Base-by-base conservation (phyloP, 2,329 filamentous ascomycete genomes). In the Pseudogymnoascus pannorum region DNA sequence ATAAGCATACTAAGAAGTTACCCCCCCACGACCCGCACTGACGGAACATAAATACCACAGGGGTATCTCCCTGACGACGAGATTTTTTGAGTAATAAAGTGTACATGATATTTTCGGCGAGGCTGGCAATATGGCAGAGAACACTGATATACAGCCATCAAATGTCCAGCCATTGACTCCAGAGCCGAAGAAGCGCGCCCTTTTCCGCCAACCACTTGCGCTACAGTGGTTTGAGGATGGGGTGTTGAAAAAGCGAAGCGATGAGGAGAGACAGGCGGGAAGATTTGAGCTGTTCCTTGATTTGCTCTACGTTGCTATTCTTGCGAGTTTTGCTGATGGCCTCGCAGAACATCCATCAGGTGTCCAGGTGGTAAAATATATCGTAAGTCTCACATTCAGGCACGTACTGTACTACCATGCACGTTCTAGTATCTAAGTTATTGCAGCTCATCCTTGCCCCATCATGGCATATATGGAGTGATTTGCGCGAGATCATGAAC, bases 211-310 rank as follows among this genome's bases (percentile, higher is more conserved):
- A 42, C 63, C 63, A 3, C 63, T 64, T 35, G 63, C 63, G n/a
- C 51, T 64, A 33, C 63, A 64, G 36, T 64, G 63, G 63, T 64
- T 61, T 60, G 44, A 64, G 20, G 57, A 61, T 57, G 63, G 63
- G 5, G 33, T 62, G 36, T 31, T 64, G 59, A 59, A 58, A 7
- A 63, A 64, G 24, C 57, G 59, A 4, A 18, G 35, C 6, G 59
- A 64, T 3, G 54, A 64, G 44, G 63, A 64, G 33, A 60, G 63
- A 54, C 59, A 60, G 18, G 63, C 63, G 5, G 61, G 63, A 35
- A 75, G 77, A 11, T 80, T 80, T 62, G 78, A 80, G 67, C 74
- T 80, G 31, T 80, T 81, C 63, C 75, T 81, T 1, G 78, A 80
- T 60, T 68, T 81, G 36, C 68, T 80, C 8, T 80, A 78, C 72